A percentile compares a stretch with the other conserved stretches of the same genome.
Conservation (phyloP, 1,284 basidiomycete species). For the Abortiporus biennis region DNA sequence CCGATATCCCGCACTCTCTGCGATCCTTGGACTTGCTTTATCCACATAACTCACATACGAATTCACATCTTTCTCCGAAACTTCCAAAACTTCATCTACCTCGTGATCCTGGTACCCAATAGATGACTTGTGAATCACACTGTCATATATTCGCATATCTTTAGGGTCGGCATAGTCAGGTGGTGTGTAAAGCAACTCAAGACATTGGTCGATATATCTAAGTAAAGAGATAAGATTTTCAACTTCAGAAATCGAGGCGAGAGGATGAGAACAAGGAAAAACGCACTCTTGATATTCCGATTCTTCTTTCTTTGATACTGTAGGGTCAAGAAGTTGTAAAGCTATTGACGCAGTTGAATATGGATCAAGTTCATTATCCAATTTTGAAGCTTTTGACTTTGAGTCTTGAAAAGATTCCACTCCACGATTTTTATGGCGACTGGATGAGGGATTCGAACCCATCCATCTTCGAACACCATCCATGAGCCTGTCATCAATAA, state of each 20-base stretch:
- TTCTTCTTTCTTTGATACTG: conserved; percentile 58
- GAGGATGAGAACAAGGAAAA: conserved; percentile 2
- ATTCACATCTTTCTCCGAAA: conserved; percentile 35
- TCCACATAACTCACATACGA: conserved; percentile 32
- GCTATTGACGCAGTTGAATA: conserved; percentile 64
- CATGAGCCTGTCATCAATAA: conserved; percentile 45
- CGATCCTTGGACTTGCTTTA: conserved; percentile 23
- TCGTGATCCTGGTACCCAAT: conserved; percentile 23
- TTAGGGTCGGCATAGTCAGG: conserved; percentile 40
- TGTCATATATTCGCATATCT: conserved; percentile 49
- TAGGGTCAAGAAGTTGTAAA: conserved; percentile 56
- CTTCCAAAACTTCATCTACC: conserved; percentile 28
- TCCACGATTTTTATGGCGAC: conserved; percentile 35
- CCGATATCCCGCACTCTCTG: conserved; percentile 22
- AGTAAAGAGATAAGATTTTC: too few relatives aligned
- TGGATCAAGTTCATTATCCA: conserved; percentile 28
- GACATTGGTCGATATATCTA: conserved; percentile 70
- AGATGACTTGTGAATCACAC: conserved; percentile 45
- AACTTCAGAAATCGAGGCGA: neutral
- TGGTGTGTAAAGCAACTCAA: conserved; percentile 46
- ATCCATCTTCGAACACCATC: conserved; percentile 73
- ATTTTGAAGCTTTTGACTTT: conserved; percentile 23
- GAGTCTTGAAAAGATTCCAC: conserved; percentile 27
- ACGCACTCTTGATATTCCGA: conserved; percentile 76
- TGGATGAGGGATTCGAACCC: conserved; percentile 39